Evolutionary conservation across 257 asterid species (phyloP).

Genomic region (Jacaranda copaia): DNA sequence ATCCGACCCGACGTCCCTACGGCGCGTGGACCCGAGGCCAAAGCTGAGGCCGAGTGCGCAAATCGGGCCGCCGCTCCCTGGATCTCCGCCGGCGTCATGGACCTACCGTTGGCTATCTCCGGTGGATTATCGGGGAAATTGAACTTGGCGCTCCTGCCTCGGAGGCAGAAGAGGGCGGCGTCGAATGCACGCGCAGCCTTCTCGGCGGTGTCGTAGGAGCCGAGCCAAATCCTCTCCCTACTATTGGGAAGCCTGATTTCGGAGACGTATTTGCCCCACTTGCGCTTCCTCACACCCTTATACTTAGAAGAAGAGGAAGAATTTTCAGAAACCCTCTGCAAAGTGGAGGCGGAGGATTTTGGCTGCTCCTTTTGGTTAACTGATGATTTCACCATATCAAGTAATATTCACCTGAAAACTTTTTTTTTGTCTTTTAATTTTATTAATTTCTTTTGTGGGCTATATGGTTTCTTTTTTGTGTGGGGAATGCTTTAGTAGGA

Average conservation of each 20-base stretch:
- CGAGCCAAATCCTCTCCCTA: slow-evolving; percentile 79
- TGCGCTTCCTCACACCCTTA: slow-evolving; percentile 67
- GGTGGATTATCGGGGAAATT: slow-evolving; percentile 65
- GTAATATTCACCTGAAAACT: not conserved
- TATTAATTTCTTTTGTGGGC: not conserved
- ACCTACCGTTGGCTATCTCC: slow-evolving; percentile 53
- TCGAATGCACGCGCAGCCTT: slow-evolving; percentile 83
- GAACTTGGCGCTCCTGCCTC: slow-evolving; percentile 61
- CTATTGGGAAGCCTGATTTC: slow-evolving; percentile 76
- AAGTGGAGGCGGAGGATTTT: not conserved
- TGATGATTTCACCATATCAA: slow-evolving; percentile 51
- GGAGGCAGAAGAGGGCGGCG: slow-evolving; percentile 71
- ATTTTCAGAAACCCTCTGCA: not conserved
- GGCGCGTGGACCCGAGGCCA: not conserved
- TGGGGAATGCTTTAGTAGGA: not conserved
- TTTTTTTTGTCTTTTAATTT: not conserved
- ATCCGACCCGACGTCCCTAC: slow-evolving; percentile 32
- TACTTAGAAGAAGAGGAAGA: slow-evolving; percentile 44
- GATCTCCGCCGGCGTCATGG: slow-evolving; percentile 62
- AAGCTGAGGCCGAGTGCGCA: slow-evolving; percentile 44
- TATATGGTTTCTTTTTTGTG: not conserved
- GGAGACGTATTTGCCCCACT: slow-evolving; percentile 80
- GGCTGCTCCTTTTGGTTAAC: slow-evolving; percentile 18
- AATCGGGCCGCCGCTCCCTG: slow-evolving; percentile 68
- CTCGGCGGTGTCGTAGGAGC: slow-evolving; percentile 68